Conservation (phyloP, 2,329 filamentous ascomycete species). For the Alternaria sp. region DNA sequence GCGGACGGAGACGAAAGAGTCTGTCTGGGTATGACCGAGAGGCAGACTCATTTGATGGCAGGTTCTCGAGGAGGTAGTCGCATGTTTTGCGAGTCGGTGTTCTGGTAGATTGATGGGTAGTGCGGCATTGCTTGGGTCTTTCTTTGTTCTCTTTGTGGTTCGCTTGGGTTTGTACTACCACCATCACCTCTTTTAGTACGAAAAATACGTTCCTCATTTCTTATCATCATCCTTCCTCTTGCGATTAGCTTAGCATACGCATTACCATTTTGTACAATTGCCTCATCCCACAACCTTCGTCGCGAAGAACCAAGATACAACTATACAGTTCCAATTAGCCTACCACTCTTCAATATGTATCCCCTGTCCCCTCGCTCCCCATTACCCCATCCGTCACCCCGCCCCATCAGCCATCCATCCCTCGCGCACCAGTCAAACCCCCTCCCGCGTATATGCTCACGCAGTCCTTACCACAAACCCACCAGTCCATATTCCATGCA, state of each 20-base stretch:
- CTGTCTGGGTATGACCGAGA: conserved; percentile 30
- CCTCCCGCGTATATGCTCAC: background rate
- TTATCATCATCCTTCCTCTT: background rate
- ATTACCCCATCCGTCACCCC: background rate
- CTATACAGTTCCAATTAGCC: background rate
- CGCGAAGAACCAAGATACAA: background rate
- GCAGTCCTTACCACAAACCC: background rate
- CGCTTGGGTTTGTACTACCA: background rate
- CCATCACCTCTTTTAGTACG: background rate
- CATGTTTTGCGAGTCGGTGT: background rate
- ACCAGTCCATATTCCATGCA: background rate
- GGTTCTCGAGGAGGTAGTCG: conserved; percentile 19
- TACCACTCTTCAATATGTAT: background rate
- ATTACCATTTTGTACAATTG: background rate
- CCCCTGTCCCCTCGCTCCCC: background rate
- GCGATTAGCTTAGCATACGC: background rate
- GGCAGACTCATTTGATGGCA: conserved; percentile 31
- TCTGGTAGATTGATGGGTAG: background rate
- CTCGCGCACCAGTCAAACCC: background rate
- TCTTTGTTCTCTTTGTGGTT: background rate
- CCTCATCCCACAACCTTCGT: background rate
- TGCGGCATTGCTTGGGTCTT: background rate
- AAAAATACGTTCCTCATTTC: background rate
- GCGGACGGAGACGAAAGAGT: conserved; percentile 16
- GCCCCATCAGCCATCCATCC: background rate